Percentiles rank a stretch among this genome's conserved stretches.
Conservation (phyloP, 2,329 filamentous ascomycete species). For the Xylariaceae sp. region DNA sequence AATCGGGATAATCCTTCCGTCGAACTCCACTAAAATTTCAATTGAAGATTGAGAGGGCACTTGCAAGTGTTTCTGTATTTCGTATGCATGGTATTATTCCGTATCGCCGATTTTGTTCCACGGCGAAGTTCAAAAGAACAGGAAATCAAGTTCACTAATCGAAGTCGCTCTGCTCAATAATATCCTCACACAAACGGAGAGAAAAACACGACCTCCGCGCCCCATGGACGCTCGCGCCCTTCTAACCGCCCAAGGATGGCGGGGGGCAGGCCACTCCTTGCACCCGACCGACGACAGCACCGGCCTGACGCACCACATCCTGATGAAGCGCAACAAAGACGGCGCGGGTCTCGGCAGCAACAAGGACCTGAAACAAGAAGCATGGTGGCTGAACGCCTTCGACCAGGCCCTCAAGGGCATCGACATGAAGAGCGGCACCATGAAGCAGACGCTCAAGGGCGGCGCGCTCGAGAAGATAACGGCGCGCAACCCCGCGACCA, state of each 20-base stretch:
- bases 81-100: background rate
- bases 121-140: background rate
- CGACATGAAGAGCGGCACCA: conserved; percentile 53
- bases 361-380: conserved; percentile 62
- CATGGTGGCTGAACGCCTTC: conserved; percentile 97
- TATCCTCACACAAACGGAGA: background rate
- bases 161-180: background rate
- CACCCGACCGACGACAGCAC: conserved; percentile 66
- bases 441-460: conserved; percentile 51
- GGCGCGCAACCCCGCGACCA: conserved; percentile 41
- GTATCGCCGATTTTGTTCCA: background rate
- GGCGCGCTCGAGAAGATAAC: conserved; percentile 50
- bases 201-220: background rate
- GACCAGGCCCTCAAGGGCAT: conserved; percentile 83
- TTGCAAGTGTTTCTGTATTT: background rate
- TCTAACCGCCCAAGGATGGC: conserved; percentile 83
- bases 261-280: conserved; percentile 80
- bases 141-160: background rate
- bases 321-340: conserved; percentile 77
- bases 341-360: conserved; percentile 77
- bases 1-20: background rate
- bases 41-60: conserved; percentile 5
- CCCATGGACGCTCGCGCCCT: conserved; percentile 79
- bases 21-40: conserved; percentile 20
- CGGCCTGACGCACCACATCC: conserved; percentile 76